Base-by-base conservation (phyloP, 2,329 filamentous ascomycete species). In the Xylariomycetidae sp. region DNA sequence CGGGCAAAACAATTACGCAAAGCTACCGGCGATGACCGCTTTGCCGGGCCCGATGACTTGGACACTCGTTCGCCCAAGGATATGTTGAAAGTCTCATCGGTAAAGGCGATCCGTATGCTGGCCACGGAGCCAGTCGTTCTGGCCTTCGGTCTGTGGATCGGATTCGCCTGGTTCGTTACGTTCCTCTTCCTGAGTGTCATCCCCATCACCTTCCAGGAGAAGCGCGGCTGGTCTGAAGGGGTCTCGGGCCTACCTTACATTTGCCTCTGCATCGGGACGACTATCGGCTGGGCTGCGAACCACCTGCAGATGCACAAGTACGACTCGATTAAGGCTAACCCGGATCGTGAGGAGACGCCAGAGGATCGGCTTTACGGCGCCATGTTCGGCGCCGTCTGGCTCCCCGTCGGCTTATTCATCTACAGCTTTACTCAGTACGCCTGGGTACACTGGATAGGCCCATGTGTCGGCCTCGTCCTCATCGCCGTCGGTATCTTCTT, bases 401-500 rank as follows among this genome's bases (percentile, higher is more conserved):
- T 70, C 10, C 67, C 67, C 11, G 49, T 70, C 27, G 67, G 67
- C 12, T 59, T 71, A 2, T 70, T 70, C 58, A 67, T 74, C 50
- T 74, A 73, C 61, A 63, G 58, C 25, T 73, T 72, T 58, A 72
- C 69, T 1, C 69, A 73, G 47, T 73, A 73, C 49, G 60, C 54
- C 4, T 58, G 62, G 33, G 49, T 73, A 2, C 55, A 49, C 32
- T 74, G 70, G 70, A 63, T 71, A 31, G 69, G 63, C 0, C 69
- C 69, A 1, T 54, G 62, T 19, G 65, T 73, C 31, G 66, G 63
- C 11, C 61, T 74, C 3, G 67, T 62, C 0, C 64, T 66, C 7
- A 73, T 73, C 32, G 60, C 67, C 3, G 63, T 72, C 35, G 70
- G 70, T 5, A 72, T 74, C 50, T 73, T 66, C 62, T 74, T 72